Evolutionary conservation across 2,329 filamentous ascomycete species (phyloP).

Genomic region (Fusarium sp.): DNA sequence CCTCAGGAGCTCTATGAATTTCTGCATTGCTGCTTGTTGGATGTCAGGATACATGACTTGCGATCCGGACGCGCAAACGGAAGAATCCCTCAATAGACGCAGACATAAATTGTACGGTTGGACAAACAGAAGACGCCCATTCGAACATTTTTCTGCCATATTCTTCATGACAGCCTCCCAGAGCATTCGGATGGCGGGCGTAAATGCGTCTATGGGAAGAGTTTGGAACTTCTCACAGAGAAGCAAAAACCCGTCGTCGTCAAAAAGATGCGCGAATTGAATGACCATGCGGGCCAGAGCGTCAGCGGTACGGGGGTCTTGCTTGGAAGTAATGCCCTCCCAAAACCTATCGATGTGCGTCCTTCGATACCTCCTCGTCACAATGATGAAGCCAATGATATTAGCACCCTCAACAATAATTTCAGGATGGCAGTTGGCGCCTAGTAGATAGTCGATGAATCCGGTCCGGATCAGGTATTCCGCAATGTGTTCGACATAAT

Average conservation of each 20-base stretch:
- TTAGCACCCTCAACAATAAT: slow-evolving; percentile 83
- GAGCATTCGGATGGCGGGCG: slow-evolving; percentile 66
- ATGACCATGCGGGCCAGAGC: slow-evolving; percentile 75
- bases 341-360: slow-evolving; percentile 82
- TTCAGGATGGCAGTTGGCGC: slow-evolving; percentile 90
- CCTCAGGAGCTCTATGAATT: slow-evolving; percentile 68
- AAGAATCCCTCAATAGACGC: slow-evolving; percentile 76
- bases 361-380: slow-evolving; percentile 76
- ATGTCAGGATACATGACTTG: slow-evolving; percentile 68
- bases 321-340: slow-evolving; percentile 81
- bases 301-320: slow-evolving; percentile 84
- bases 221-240: slow-evolving; percentile 74
- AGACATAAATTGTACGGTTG: slow-evolving; percentile 64
- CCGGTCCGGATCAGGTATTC: slow-evolving; percentile 73
- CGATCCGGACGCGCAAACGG: slow-evolving; percentile 60
- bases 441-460: slow-evolving; percentile 86
- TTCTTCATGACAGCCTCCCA: slow-evolving; percentile 65
- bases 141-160: slow-evolving; percentile 54
- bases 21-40: slow-evolving; percentile 68
- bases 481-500: slow-evolving; percentile 72
- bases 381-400: slow-evolving; percentile 85
- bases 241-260: slow-evolving; percentile 63
- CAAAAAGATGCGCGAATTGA: slow-evolving; percentile 58
- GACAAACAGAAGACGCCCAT: slow-evolving; percentile 48
- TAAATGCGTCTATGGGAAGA: slow-evolving; percentile 70